Base-by-base conservation (phyloP, 2,329 filamentous ascomycete species). In the Pseudocercospora fuligena region DNA sequence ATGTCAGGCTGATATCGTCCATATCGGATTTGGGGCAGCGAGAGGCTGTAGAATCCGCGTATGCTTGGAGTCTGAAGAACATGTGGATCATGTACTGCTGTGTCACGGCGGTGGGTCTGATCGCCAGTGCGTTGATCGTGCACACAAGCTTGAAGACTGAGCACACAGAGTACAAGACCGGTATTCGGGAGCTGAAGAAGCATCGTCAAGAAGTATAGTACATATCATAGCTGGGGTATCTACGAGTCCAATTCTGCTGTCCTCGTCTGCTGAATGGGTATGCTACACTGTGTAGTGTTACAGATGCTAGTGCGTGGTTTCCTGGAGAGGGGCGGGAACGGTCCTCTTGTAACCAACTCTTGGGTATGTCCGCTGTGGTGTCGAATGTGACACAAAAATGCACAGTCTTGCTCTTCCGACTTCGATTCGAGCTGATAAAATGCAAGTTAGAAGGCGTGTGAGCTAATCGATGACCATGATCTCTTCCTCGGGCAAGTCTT, bases 161-260 rank as follows among this genome's bases (percentile, higher is more conserved):
- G 67, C 85, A 87, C 70, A 78, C 79, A 6, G 82, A 85, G 73
- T 85, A 82, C 16, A 84, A 80, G 73, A 87, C 85, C 7, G 85
- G 85, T 1, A 63, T 76, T 29, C 47, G 67, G 47, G 46, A 69
- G 61, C 66, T 47, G 36, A 33, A 31, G 33, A 53, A 60, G 54
- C 12, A 23, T 23, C 31, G 16, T 47, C 23, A 36, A 27, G 49
- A 47, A 43, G 47, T 51, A 60, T 46, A 62, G 29, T 59, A 49
- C 56, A 60, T 40, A 56, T 54, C 59, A 25, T 63, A 58, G 21
- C 56, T 58, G 56, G 56, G 59, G 59, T 61, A 61, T 61, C 59
- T 61, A 47, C 29, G 46, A 61, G 19, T 27, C 49, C 59, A 43
- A 29, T 19, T 29, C n/a, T 33, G 40, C 25, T 27, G 59, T 21